Conservation (phyloP, 1,284 basidiomycete genomes). For the Heterobasidion annosum region DNA sequence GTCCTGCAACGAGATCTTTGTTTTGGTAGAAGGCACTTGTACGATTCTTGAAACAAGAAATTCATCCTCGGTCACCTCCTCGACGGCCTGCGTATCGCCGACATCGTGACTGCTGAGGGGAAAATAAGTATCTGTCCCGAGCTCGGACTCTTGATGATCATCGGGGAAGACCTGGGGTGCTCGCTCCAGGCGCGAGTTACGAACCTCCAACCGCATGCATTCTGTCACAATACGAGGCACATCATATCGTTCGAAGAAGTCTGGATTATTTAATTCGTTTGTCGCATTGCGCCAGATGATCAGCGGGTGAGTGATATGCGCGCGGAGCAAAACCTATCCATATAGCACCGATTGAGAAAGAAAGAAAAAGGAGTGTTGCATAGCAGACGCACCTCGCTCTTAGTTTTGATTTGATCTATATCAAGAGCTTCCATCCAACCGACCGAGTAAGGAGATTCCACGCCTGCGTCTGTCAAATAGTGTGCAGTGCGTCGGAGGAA, state of each 20-base stretch:
- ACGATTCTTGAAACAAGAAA: not conserved
- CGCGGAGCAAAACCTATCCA: constrained; percentile 55
- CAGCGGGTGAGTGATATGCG: constrained; percentile 66
- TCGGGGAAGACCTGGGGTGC: not conserved
- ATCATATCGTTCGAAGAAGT: constrained; percentile 62
- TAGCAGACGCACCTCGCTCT: constrained; percentile 43
- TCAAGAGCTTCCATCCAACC: constrained; percentile 65
- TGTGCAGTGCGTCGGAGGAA: constrained; percentile 62
- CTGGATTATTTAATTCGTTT: constrained; percentile 53
- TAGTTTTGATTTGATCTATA: constrained; percentile 59
- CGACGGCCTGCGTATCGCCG: not conserved
- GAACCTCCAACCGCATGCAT: constrained; percentile 60
- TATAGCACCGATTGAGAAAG: not conserved
- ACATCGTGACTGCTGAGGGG: not conserved
- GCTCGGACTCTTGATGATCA: not conserved
- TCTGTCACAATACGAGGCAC: constrained; percentile 63
- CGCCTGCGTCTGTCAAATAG: constrained; percentile 45
- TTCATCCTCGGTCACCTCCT: not conserved
- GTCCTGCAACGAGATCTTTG: constrained; percentile 54
- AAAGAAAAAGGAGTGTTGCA: not conserved
- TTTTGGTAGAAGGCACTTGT: constrained; percentile 18
- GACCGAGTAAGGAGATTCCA: constrained; percentile 47
- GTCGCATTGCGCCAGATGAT: constrained; percentile 58
- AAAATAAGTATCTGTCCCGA: not conserved
- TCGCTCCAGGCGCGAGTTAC: constrained; percentile 21